phyloP scores from a whole-genome alignment of 129 eudicot species.

The Tagetes patula region DNA sequence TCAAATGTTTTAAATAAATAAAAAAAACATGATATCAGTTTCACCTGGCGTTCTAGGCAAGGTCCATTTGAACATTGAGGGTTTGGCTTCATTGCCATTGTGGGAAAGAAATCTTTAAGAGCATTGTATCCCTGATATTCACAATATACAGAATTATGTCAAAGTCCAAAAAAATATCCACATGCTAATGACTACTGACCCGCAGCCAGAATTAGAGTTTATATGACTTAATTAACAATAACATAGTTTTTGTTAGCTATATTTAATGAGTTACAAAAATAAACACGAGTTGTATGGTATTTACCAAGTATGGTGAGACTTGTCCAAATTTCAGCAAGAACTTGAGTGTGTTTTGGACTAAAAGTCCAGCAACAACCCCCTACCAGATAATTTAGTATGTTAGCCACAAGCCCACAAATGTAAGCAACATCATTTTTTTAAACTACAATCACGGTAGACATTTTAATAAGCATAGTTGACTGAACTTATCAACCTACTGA shows the following conservation, averaged over 20 bases:
- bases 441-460: background rate
- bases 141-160: slow-evolving; percentile 9
- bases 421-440: background rate
- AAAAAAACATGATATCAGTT: background rate
- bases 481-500: slow-evolving; percentile 5
- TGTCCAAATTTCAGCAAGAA: slow-evolving; percentile 82
- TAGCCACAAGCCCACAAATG: slow-evolving; percentile 2
- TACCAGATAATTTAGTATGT: slow-evolving; percentile 27
- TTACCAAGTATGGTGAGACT: slow-evolving; percentile 86
- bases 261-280: background rate
- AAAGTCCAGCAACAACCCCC: slow-evolving; percentile 98
- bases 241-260: background rate
- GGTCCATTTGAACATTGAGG: slow-evolving; percentile 94
- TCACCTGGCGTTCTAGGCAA: slow-evolving; percentile 87
- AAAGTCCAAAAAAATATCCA: background rate
- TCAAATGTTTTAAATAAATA: slow-evolving; percentile 1
- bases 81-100: slow-evolving; percentile 98
- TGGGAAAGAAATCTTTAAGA: slow-evolving; percentile 89
- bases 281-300: slow-evolving; percentile 8
- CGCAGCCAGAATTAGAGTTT: background rate
- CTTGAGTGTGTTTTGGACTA: slow-evolving; percentile 88
- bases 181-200: slow-evolving; percentile 5
- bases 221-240: background rate
- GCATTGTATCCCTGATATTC: slow-evolving; percentile 83
- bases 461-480: background rate